Percentiles rank a stretch among this genome's conserved stretches.
phyloP scores from a whole-genome alignment of 2,329 filamentous ascomycete species.

The Penicillium corylophilum region DNA sequence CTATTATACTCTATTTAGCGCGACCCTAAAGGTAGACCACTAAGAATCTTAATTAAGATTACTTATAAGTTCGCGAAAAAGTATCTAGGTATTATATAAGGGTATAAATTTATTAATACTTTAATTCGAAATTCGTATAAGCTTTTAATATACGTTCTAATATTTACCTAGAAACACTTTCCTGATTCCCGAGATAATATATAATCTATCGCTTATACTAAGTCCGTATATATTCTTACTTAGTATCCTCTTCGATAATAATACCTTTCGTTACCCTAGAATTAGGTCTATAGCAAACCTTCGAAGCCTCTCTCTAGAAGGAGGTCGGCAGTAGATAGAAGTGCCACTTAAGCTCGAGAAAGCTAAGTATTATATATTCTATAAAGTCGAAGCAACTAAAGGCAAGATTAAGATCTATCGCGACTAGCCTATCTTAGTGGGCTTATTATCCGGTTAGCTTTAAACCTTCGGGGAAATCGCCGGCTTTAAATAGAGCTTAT shows the following conservation, averaged over 20 bases:
- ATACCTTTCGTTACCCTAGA: neutral
- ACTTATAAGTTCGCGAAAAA: no score
- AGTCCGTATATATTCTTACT: no score
- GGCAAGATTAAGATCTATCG: neutral
- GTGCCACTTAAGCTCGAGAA: neutral
- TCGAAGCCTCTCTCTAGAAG: neutral
- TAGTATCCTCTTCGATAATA: neutral
- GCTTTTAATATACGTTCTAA: no score
- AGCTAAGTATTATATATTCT: neutral
- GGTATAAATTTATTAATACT: no score
- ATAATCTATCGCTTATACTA: no score
- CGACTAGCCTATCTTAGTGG: constrained; percentile 1
- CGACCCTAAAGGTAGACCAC: no score
- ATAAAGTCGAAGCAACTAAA: neutral
- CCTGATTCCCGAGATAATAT: no score
- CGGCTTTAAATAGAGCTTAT: constrained; percentile 1
- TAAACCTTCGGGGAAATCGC: constrained; percentile 1
- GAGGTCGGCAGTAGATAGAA: neutral
- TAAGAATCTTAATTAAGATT: no score
- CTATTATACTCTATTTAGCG: no score
- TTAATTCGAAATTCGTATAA: no score
- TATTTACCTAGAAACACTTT: no score
- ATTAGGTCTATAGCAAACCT: neutral
- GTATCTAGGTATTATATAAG: no score
- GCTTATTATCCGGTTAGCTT: neutral